Percentiles rank a stretch among this genome's conserved stretches.
Evolutionary conservation across 805 yeast genomes (phyloP).

Genomic region (Starmerella powellii): DNA sequence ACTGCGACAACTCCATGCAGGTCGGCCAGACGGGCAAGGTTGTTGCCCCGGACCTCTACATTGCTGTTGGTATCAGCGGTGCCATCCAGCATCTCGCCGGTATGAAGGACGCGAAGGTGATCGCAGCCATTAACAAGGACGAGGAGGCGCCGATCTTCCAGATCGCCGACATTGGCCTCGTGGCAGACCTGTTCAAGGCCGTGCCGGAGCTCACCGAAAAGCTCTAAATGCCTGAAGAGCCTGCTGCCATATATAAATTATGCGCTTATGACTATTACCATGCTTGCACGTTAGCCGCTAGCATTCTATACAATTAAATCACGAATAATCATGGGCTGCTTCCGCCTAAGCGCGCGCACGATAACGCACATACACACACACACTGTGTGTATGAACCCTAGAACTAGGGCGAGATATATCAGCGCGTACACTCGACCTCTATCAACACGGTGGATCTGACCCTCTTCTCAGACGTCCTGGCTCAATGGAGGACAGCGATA

Average conservation of each 20-base stretch:
- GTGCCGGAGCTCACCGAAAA: conserved; percentile 86
- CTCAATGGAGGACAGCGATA: background rate
- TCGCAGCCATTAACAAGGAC: conserved; percentile 90
- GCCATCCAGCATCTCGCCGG: conserved; percentile 98
- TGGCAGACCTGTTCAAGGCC: conserved; percentile 74
- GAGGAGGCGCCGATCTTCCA: conserved; percentile 90
- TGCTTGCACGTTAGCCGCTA: background rate
- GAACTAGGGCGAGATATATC: too few relatives aligned
- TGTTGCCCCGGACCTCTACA: conserved; percentile 87
- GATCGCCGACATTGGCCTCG: conserved; percentile 78
- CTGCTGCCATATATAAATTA: background rate
- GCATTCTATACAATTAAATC: too few relatives aligned
- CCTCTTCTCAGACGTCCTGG: too few relatives aligned
- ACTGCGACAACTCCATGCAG: conserved; percentile 89
- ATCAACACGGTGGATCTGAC: too few relatives aligned
- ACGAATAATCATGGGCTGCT: too few relatives aligned
- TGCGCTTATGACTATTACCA: background rate
- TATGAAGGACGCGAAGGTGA: conserved; percentile 88
- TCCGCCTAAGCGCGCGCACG: too few relatives aligned
- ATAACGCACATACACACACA: too few relatives aligned
- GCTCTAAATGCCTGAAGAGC: conserved; percentile 10
- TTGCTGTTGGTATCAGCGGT: conserved; percentile 91
- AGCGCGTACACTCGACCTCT: too few relatives aligned
- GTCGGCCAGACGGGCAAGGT: conserved; percentile 98
- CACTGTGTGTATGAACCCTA: too few relatives aligned